Evolutionary conservation across 768 basidiomycete species (phyloP).

Genomic region (Pleurotus djamor): DNA sequence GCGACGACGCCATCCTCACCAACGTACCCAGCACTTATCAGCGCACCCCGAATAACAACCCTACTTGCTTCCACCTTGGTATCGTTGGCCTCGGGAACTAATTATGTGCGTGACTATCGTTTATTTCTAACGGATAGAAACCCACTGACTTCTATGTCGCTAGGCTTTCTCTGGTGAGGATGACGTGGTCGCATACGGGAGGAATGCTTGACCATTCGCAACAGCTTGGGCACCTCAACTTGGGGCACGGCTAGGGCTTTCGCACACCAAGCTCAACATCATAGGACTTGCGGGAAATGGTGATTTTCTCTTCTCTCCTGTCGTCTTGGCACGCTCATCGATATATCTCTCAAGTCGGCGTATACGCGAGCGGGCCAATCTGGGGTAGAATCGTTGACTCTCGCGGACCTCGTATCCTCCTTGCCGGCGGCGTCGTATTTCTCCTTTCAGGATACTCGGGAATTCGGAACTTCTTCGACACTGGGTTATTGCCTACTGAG

Average conservation of each 20-base stretch:
- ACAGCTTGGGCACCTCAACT: slow-evolving; percentile 87
- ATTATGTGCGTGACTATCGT: slow-evolving; percentile 80
- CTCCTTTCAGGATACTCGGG: slow-evolving; percentile 75
- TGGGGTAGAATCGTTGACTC: slow-evolving; percentile 80
- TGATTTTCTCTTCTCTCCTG: slow-evolving; percentile 27
- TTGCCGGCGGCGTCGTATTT: slow-evolving; percentile 54
- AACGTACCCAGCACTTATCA: slow-evolving; percentile 26
- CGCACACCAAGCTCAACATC: slow-evolving; percentile 80
- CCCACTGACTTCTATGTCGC: no score
- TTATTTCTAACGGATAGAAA: no score
- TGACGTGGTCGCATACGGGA: neutral
- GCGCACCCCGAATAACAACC: slow-evolving; percentile 40
- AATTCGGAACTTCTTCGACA: slow-evolving; percentile 65
- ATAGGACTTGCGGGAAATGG: slow-evolving; percentile 80
- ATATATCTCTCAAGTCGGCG: slow-evolving; percentile 47
- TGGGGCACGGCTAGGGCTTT: slow-evolving; percentile 68
- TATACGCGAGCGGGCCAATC: slow-evolving; percentile 72
- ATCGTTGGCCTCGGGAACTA: slow-evolving; percentile 65
- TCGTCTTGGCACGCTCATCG: neutral
- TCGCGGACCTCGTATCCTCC: slow-evolving; percentile 67
- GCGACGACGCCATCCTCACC: neutral
- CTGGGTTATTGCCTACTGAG: slow-evolving; percentile 36
- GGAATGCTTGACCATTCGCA: neutral
- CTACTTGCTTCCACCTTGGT: slow-evolving; percentile 59
- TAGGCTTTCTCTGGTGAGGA: slow-evolving; percentile 41